Percentiles rank a stretch among this genome's conserved stretches.
Conservation (phyloP, 1,284 basidiomycete species). For the Paramarasmius palmivorus region DNA sequence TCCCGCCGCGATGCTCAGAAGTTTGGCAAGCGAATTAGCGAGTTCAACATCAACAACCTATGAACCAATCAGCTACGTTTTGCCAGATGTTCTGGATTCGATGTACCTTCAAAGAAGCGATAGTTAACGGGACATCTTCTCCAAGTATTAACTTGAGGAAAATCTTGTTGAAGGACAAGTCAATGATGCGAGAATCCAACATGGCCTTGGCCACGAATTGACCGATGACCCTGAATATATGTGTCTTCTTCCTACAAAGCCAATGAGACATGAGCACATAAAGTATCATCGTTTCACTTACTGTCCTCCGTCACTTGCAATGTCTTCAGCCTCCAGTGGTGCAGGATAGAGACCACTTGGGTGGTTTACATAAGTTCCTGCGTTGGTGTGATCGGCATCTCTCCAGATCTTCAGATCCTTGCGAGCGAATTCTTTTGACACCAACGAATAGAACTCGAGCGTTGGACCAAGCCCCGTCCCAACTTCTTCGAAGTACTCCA, state of each 20-base stretch:
- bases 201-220: slow-evolving; percentile 98
- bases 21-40: slow-evolving; percentile 82
- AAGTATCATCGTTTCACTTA: slow-evolving; percentile 38
- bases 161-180: slow-evolving; percentile 90
- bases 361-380: slow-evolving; percentile 76
- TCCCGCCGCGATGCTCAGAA: slow-evolving; percentile 61
- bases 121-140: slow-evolving; percentile 79
- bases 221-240: slow-evolving; percentile 88
- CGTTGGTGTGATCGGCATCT: slow-evolving; percentile 70
- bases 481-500: slow-evolving; percentile 99
- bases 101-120: slow-evolving; percentile 82
- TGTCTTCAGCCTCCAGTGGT: slow-evolving; percentile 70
- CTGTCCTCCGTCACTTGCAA: slow-evolving; percentile 70
- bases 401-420: slow-evolving; percentile 90
- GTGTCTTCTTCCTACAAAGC: slow-evolving; percentile 65
- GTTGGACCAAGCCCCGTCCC: slow-evolving; percentile 98
- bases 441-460: slow-evolving; percentile 96
- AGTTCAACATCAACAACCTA: slow-evolving; percentile 83
- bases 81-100: slow-evolving; percentile 20
- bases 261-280: slow-evolving; percentile 7
- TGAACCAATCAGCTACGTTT: slow-evolving; percentile 8
- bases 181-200: slow-evolving; percentile 96
- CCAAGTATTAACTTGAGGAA: slow-evolving; percentile 90
- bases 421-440: slow-evolving; percentile 90
- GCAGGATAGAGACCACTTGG: slow-evolving; percentile 88